A percentile compares a stretch with the other conserved stretches of the same genome.
phyloP scores from a whole-genome alignment of 2,329 filamentous ascomycete species.

The Tolypocladium ovalisporum region DNA sequence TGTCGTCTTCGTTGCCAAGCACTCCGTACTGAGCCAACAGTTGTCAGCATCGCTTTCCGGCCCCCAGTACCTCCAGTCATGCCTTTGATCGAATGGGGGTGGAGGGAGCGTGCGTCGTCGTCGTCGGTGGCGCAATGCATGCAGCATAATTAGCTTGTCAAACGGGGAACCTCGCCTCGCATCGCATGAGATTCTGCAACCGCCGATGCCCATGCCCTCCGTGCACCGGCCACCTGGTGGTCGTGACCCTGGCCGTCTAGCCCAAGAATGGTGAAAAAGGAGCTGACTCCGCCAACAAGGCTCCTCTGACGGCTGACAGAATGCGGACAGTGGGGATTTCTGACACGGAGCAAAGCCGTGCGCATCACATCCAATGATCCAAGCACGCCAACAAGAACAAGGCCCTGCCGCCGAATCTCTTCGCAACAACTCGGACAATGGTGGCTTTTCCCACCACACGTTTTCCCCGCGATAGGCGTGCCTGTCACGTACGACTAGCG shows the following conservation, averaged over 20 bases:
- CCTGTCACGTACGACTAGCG: background rate
- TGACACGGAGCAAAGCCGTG: background rate
- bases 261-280: background rate
- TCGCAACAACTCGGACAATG: background rate
- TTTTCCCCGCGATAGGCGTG: background rate
- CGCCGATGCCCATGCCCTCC: background rate
- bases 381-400: background rate
- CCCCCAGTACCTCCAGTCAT: background rate
- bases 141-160: constrained; percentile 1
- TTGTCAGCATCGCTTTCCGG: background rate
- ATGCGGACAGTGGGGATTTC: background rate
- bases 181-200: constrained; percentile 1
- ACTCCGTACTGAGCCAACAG: background rate
- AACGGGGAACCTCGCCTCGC: background rate
- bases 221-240: background rate
- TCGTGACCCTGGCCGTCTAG: background rate
- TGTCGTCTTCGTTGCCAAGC: background rate
- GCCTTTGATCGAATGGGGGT: background rate
- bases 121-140: background rate
- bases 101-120: background rate
- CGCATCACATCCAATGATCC: background rate
- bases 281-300: background rate
- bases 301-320: background rate
- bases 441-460: background rate
- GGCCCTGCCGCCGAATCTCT: background rate